Evolutionary conservation across 164 flowering plant genomes (phyloP), one percentile per base, ranked within the genome.

Genomic region (Chimonanthus praecox): DNA sequence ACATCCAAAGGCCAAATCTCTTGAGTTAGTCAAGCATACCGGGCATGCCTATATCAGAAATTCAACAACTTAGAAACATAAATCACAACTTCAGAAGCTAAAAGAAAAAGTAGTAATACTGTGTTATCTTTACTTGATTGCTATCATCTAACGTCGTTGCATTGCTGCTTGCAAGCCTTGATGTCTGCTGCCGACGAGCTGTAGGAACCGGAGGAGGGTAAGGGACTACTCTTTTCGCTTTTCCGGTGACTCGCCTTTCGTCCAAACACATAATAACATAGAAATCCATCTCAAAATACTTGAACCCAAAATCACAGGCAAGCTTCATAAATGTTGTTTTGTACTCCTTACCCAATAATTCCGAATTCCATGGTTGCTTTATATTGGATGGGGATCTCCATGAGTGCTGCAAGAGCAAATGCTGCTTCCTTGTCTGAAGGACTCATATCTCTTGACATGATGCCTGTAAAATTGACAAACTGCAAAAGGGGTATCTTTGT

Each of bases 321-420:
- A 66, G 4, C 5, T 3, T 45, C 15, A 15, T 46, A 69, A 70
- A 21, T 62, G 61, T 33, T 49, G 16, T 48, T 20, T 70, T 51
- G 2, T 16, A 18, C 46, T 49, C 11, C 81, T 11, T 84, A 89
- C 94, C 90, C 90, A 54, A 87, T 74, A 7, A 91, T 5, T n/a
- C 80, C 78, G 60, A 85, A 66, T 74, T 89, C 94, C 2, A 76
- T 45, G 3, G 84, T 72, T 73, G 94, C 97, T 82, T 82, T 83
- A 69, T 91, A 91, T 67, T 91, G 97, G 70, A 85, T 33, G 5
- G 97, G 94, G 61, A 91, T 85, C 83, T 89, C 94, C 97, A 89
- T 91, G 20, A 91, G 85, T 5, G 97, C 97, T 65, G 94, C 87
- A 50, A 89, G 86, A 73, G 97, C 97, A 84, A 91, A 91, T n/a